A percentile compares a stretch with the other conserved stretches of the same genome.
phyloP scores from a whole-genome alignment of 345 rosid species.

The Brassica carinata region DNA sequence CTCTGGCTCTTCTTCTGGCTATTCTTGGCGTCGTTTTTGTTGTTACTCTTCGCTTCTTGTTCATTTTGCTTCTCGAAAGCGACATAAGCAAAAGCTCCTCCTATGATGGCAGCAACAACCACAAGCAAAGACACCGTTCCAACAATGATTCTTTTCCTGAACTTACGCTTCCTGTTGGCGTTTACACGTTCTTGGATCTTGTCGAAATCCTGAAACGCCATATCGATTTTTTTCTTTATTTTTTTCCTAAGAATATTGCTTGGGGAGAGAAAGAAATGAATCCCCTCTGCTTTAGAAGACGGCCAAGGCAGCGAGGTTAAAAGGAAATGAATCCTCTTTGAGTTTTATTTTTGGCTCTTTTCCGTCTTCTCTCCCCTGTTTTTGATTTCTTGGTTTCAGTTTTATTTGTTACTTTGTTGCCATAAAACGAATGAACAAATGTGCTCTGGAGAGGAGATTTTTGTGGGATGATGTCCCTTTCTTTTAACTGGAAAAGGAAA shows the following conservation, averaged over 20 bases:
- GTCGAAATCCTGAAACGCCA: conserved; percentile 95
- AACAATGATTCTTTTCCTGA: conserved; percentile 50
- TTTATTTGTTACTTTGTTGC: conserved; percentile 29
- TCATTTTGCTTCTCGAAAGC: conserved; percentile 29
- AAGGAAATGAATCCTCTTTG: conserved; percentile 13
- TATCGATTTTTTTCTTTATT: conserved; percentile 11
- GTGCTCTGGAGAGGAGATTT: conserved; percentile 64
- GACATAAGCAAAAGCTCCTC: conserved; percentile 45
- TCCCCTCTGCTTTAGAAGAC: conserved; percentile 53
- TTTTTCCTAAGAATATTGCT: conserved; percentile 17
- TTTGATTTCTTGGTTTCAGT: conserved; percentile 26
- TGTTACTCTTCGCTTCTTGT: background rate
- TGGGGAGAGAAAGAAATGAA: conserved; percentile 45
- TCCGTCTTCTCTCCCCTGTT: background rate
- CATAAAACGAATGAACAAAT: conserved; percentile 20
- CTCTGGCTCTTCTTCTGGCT: background rate
- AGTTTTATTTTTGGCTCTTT: conserved; percentile 19
- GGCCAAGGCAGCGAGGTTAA: conserved; percentile 59
- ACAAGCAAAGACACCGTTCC: conserved; percentile 43
- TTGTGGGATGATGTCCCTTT: conserved; percentile 45
- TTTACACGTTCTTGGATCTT: conserved; percentile 65
- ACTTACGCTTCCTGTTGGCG: conserved; percentile 55
- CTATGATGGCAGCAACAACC: conserved; percentile 47
- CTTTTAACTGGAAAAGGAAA: background rate
- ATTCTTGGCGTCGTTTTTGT: background rate